Base-by-base conservation (phyloP, 139 green algal species). In the Chlorella sp. region DNA sequence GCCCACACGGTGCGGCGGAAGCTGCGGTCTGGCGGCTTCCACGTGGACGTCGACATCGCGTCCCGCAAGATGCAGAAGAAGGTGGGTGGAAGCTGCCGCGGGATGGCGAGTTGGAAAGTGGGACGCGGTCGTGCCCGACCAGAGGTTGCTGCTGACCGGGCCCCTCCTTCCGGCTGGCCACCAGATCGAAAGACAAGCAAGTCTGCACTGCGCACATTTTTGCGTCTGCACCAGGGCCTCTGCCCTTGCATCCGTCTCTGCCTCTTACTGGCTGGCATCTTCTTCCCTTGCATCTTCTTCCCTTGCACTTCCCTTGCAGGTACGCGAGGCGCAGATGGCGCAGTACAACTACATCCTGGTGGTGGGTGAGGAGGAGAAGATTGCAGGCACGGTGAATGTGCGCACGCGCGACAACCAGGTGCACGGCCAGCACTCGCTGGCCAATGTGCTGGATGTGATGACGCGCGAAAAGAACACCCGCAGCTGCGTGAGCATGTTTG, bases 301-400 rank as follows among this genome's bases (percentile, higher is more conserved):
- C 48, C 48, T 57, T 57, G n/a, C n/a, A n/a, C 48, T 57, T 57
- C 9, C 9, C 9, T 5, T 16, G 48, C 48, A 57, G 48, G 24
- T 34, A 4, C 94, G 97, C 32, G 97, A 99, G 91, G 98, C 97
- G 37, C 98, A 99, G 94, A 92, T 99, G 60, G 94, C 93, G 24
- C 97, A 99, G 92, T 99, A 94, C 94, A 99, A 99, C 96, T 99
- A 99, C 94, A 99, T 99, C 91, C 93, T 99, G 83, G 97, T 99
- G 78, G 93, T 98, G 40, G 96, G 96, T 24, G 96, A 98, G 93
- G 80, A 96, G 90, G 97, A 99, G 93, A 93, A 92, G 81, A 89
- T 86, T 0, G 91, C 89, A n/a, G 40, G 84, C 64, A 97, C 93
- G 36, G 97, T 99, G 39, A 99, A 99, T 91, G 96, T 99, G 87